A percentile compares a stretch with the other conserved stretches of the same genome.
phyloP scores from a whole-genome alignment of 2,329 filamentous ascomycete genomes.

The Pestalotiopsis sp. region DNA sequence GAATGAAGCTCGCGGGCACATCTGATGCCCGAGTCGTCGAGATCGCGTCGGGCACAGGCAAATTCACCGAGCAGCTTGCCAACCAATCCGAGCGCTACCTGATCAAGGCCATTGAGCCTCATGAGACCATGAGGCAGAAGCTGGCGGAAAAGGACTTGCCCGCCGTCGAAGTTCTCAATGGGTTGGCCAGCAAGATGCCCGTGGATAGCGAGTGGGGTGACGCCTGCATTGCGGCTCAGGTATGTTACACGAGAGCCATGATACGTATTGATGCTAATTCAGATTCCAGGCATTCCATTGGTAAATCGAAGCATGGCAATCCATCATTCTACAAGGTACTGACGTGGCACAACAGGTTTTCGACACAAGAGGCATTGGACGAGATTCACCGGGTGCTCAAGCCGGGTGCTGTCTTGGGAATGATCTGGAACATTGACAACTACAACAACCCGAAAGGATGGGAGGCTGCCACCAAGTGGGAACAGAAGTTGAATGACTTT shows the following conservation, averaged over 20 bases:
- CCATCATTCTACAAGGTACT: neutral
- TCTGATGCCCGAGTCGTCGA: constrained; percentile 59
- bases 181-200: constrained; percentile 60
- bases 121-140: constrained; percentile 66
- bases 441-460: constrained; percentile 67
- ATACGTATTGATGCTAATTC: neutral
- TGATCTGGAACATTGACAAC: constrained; percentile 77
- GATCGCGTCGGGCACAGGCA: constrained; percentile 70
- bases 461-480: constrained; percentile 62
- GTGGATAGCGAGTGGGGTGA: constrained; percentile 63
- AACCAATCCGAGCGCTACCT: constrained; percentile 60
- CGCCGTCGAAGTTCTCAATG: constrained; percentile 58
- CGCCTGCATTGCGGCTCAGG: constrained; percentile 70
- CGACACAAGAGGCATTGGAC: constrained; percentile 60
- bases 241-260: constrained; percentile 37
- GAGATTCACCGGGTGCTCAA: constrained; percentile 71
- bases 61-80: constrained; percentile 68
- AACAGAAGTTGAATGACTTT: constrained; percentile 62
- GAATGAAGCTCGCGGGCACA: constrained; percentile 53
- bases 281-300: constrained; percentile 48
- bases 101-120: constrained; percentile 66
- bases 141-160: constrained; percentile 60
- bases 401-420: constrained; percentile 61
- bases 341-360: constrained; percentile 58
- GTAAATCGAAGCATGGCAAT: constrained; percentile 22